phyloP scores from a whole-genome alignment of 176 grass and related monocot species.

The Hordeum marinum region DNA sequence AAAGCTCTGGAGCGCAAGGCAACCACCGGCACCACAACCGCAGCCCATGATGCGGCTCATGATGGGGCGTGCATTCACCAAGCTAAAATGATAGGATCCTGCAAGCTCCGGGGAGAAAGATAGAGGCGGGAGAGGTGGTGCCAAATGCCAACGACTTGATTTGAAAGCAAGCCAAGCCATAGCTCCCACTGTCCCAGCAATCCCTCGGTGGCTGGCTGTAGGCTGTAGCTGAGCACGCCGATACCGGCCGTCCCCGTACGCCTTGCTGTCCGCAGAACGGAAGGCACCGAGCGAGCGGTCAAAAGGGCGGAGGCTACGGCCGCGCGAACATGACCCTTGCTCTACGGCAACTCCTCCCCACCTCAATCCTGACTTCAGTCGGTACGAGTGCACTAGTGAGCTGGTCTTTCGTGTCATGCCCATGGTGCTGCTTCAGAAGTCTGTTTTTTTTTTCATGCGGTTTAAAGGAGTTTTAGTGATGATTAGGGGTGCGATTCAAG shows the following conservation, averaged over 20 bases:
- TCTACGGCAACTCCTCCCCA: slow-evolving; percentile 32
- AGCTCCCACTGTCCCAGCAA: neutral
- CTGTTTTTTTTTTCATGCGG: neutral
- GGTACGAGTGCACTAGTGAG: neutral
- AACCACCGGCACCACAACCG: slow-evolving; percentile 69
- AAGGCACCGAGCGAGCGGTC: neutral
- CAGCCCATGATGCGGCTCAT: slow-evolving; percentile 61
- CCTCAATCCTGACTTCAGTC: neutral
- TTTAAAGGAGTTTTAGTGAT: slow-evolving; percentile 18
- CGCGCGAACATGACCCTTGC: slow-evolving; percentile 21
- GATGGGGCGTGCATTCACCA: slow-evolving; percentile 43
- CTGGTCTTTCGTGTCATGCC: neutral
- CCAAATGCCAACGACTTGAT: slow-evolving; percentile 41
- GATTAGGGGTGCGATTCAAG: slow-evolving; percentile 46
- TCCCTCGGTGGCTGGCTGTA: neutral
- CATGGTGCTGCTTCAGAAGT: slow-evolving; percentile 6
- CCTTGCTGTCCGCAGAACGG: neutral
- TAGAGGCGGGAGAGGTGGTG: neutral
- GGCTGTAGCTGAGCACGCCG: neutral
- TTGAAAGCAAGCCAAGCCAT: slow-evolving; percentile 65
- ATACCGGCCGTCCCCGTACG: neutral
- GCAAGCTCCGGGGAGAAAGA: slow-evolving; percentile 12
- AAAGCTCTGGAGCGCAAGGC: slow-evolving; percentile 38
- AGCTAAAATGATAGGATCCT: slow-evolving; percentile 7
- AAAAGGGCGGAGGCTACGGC: neutral